phyloP scores from a whole-genome alignment of 345 rosid species.

The Corymbia maculata region DNA sequence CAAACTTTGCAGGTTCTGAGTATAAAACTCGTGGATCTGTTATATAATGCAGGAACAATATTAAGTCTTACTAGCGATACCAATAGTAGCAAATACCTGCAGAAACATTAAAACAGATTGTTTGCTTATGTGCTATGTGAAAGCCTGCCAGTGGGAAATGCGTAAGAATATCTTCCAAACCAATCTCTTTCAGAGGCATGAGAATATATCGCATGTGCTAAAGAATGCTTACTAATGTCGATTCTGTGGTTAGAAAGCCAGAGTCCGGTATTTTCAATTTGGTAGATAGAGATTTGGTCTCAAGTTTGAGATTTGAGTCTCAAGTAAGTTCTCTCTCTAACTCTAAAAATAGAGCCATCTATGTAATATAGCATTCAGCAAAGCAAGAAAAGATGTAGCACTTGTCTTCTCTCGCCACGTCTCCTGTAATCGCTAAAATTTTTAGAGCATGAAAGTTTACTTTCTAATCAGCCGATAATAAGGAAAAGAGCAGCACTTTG shows the following conservation, averaged over 20 bases:
- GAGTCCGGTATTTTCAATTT: background rate
- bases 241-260: background rate
- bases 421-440: background rate
- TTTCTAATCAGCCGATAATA: background rate
- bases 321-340: background rate
- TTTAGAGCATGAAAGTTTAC: background rate
- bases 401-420: background rate
- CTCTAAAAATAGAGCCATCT: background rate
- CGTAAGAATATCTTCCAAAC: background rate
- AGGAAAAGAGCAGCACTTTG: background rate
- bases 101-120: background rate
- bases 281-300: background rate
- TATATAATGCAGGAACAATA: background rate
- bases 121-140: background rate
- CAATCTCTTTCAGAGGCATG: background rate
- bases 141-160: background rate
- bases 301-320: background rate
- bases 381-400: background rate
- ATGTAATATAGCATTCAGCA: background rate
- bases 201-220: background rate
- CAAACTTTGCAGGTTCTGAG: constrained; percentile 88
- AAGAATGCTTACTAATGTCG: background rate
- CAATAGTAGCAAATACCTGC: background rate
- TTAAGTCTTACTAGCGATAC: background rate
- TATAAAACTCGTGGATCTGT: constrained; percentile 91